A percentile compares a stretch with the other conserved stretches of the same genome.
Conservation (phyloP, 345 rosid species). For the Adansonia digitata region DNA sequence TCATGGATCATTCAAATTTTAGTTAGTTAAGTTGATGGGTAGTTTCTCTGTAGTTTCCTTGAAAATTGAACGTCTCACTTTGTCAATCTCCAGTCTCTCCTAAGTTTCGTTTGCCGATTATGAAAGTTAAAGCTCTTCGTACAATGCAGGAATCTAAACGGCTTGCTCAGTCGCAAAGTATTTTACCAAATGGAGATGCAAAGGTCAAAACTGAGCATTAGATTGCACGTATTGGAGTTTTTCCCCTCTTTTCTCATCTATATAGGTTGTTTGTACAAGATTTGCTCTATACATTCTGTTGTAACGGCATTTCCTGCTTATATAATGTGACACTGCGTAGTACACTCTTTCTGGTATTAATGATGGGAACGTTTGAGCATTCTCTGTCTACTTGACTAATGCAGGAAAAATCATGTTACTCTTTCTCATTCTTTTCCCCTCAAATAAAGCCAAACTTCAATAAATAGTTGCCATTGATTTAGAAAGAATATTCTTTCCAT, state of each 20-base stretch:
- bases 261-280: slow-evolving; percentile 4
- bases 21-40: too few relatives aligned
- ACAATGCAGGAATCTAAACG: slow-evolving; percentile 70
- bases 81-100: too few relatives aligned
- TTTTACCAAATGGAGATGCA: slow-evolving; percentile 81
- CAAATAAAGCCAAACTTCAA: too few relatives aligned
- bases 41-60: too few relatives aligned
- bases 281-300: background rate
- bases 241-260: background rate
- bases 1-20: too few relatives aligned
- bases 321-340: background rate
- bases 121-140: background rate
- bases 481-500: too few relatives aligned
- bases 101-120: background rate
- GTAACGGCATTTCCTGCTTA: slow-evolving; percentile 1
- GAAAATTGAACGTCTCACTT: too few relatives aligned
- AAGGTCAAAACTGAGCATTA: slow-evolving; percentile 65
- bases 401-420: background rate
- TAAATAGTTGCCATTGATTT: too few relatives aligned
- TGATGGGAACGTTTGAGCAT: background rate
- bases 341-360: background rate
- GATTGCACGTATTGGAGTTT: background rate
- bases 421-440: background rate
- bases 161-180: slow-evolving; percentile 64
- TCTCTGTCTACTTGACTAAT: background rate